These are phyloP conservation scores for Vaccinium vitisidaea DNA, from an alignment of 148 eudicot species.

Conservation along the genomic window DNA sequence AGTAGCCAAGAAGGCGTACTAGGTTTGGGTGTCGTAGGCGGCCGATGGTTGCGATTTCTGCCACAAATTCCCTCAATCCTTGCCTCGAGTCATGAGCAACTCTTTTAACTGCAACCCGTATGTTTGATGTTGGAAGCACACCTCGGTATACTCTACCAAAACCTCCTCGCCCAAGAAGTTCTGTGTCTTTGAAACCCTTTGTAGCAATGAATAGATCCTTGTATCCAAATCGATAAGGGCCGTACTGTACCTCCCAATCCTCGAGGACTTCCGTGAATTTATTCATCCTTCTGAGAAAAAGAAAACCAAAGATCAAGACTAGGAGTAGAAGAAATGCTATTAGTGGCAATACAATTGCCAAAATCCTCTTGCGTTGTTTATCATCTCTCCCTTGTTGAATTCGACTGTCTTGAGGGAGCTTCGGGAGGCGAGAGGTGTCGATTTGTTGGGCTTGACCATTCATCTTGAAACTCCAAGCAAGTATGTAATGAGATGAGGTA, in stretches of 20 bases:
- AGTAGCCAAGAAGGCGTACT: slow-evolving; percentile 8
- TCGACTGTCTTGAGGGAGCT: not conserved
- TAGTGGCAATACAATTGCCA: not conserved
- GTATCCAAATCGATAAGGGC: not conserved
- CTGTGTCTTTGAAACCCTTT: not conserved
- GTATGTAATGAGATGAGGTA: not conserved
- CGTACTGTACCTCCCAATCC: slow-evolving; percentile 17
- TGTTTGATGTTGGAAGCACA: not conserved
- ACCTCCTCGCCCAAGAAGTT: slow-evolving; percentile 8
- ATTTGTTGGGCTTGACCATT: slow-evolving; percentile 8
- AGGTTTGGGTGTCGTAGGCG: not conserved
- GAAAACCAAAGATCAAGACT: not conserved
- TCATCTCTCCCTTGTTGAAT: not conserved
- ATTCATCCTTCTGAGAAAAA: not conserved
- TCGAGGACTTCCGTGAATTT: not conserved
- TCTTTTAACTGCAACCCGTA: not conserved
- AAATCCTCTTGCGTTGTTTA: too few species aligned
- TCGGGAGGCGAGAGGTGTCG: not conserved
- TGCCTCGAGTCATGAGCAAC: slow-evolving; percentile 8
- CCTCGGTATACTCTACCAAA: slow-evolving; percentile 8
- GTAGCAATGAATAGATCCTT: not conserved
- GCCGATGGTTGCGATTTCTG: slow-evolving; percentile 15
- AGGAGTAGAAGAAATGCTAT: not conserved
- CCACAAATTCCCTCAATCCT: slow-evolving; percentile 14
- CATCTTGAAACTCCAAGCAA: slow-evolving; percentile 12